phyloP scores from a whole-genome alignment of 768 basidiomycete species.

The Psilocybe subaeruginosa region DNA sequence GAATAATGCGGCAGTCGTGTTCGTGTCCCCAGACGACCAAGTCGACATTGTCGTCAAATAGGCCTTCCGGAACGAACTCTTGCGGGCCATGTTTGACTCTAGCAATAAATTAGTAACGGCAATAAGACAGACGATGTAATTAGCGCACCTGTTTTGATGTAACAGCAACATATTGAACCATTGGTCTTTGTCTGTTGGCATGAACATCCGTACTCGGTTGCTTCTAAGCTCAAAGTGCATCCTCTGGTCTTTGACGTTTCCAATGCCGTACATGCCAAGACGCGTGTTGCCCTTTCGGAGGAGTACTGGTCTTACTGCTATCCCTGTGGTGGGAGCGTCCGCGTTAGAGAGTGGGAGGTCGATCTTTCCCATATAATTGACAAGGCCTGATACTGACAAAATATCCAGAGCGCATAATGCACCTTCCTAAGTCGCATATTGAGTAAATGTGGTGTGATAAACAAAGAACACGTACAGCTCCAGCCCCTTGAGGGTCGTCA shows the following conservation, averaged over 20 bases:
- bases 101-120: constrained; percentile 1
- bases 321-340: constrained; percentile 69
- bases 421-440: constrained; percentile 66
- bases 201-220: constrained; percentile 94
- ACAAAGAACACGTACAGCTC: constrained; percentile 59
- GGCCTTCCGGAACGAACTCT: constrained; percentile 91
- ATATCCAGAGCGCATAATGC: constrained; percentile 95
- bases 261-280: constrained; percentile 94
- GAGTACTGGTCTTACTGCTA: constrained; percentile 88
- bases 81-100: constrained; percentile 96
- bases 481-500: constrained; percentile 97
- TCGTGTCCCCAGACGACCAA: constrained; percentile 99
- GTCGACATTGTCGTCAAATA: constrained; percentile 95
- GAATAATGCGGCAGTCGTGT: constrained; percentile 93
- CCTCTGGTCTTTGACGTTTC: constrained; percentile 94
- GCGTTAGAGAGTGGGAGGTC: constrained; percentile 77
- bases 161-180: constrained; percentile 96
- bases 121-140: not conserved
- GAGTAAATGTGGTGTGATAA: not conserved
- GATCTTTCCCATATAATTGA: constrained; percentile 98
- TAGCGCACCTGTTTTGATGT: constrained; percentile 89
- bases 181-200: constrained; percentile 86
- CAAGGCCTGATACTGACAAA: constrained; percentile 88
- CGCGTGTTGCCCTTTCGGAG: constrained; percentile 84
- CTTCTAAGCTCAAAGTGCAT: constrained; percentile 97